Base-by-base conservation (phyloP, 345 rosid genomes). In the Acer saccharum region DNA sequence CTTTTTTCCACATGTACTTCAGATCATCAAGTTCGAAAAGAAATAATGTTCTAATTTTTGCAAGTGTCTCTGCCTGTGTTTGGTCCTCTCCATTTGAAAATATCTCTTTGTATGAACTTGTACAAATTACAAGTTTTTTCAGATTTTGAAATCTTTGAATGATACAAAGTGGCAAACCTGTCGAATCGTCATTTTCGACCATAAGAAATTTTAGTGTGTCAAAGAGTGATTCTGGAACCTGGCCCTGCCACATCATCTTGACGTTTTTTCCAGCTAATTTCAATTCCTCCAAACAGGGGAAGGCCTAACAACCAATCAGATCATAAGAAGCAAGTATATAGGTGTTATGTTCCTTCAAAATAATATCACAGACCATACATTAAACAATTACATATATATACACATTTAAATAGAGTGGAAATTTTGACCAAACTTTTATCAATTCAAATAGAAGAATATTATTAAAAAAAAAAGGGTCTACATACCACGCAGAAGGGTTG, bases 81-180 rank as follows among this genome's bases (percentile, higher is more conserved):
- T 46, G 12, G 14, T 1, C 50, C 46, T 9, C 46, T 43, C 10
- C 46, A 43, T 43, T 7, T 43, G 6, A 7, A 43, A 78, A 73
- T 4, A 80, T 10, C 78, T 62, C 76, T 65, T 75, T 23, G 23
- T 72, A 68, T 21, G 8, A 20, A 63, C 57, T 43, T 41, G 0
- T 0, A 0, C 0, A 0, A 2, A 80, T 41, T 10, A 0, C 0
- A 39, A 82, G 76, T 10, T 3, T 3, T 43, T 80, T 46, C 68
- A 85, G 39, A 46, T 77, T 74, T 2, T 18, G 52, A 27, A 80
- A 77, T 69, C 18, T 69, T 41, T 58, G 3, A 0, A 79, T 39
- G n/a, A 75, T 3, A 6, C 0, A 13, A 23, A 72, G 10, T 35
- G 73, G 80, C 23, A 81, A 74, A 20, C 3, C 60, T 16, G 27